phyloP scores from a whole-genome alignment of 305 asterid genomes.

The Coffea humblotiana region DNA sequence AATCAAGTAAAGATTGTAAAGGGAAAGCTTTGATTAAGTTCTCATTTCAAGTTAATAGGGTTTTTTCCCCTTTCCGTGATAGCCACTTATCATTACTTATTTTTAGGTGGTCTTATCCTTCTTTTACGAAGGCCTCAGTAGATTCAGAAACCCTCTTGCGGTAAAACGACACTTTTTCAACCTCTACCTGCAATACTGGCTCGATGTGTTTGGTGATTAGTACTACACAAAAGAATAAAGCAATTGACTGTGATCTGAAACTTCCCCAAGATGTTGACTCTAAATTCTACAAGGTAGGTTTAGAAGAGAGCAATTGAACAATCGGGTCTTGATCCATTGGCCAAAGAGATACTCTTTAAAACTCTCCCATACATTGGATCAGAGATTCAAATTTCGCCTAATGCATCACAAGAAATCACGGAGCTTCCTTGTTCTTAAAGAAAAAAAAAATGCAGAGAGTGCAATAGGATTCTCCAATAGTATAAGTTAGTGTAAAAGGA shows the following conservation, averaged over 20 bases:
- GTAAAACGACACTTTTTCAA: background rate
- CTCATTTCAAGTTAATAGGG: constrained; percentile 15
- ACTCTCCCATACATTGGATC: no score
- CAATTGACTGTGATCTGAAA: background rate
- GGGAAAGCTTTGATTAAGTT: constrained; percentile 15
- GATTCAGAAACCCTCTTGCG: background rate
- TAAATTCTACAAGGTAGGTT: background rate
- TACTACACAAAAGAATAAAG: background rate
- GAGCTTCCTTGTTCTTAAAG: no score
- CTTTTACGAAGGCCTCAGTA: background rate
- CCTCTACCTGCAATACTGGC: background rate
- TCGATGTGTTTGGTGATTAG: background rate
- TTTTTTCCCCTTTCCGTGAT: constrained; percentile 15
- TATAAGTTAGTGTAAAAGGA: no score
- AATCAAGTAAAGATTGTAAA: constrained; percentile 9
- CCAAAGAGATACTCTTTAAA: no score
- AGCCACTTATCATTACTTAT: constrained; percentile 35
- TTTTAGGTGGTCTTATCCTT: constrained; percentile 19
- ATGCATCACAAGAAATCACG: no score
- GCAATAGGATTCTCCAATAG: no score
- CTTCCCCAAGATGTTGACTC: background rate
- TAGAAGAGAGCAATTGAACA: background rate
- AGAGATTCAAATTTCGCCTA: no score
- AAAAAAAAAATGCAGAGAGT: no score
- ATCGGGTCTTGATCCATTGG: no score